phyloP scores from a whole-genome alignment of 2,329 filamentous ascomycete genomes.

The Dothiorella sarmentorum region DNA sequence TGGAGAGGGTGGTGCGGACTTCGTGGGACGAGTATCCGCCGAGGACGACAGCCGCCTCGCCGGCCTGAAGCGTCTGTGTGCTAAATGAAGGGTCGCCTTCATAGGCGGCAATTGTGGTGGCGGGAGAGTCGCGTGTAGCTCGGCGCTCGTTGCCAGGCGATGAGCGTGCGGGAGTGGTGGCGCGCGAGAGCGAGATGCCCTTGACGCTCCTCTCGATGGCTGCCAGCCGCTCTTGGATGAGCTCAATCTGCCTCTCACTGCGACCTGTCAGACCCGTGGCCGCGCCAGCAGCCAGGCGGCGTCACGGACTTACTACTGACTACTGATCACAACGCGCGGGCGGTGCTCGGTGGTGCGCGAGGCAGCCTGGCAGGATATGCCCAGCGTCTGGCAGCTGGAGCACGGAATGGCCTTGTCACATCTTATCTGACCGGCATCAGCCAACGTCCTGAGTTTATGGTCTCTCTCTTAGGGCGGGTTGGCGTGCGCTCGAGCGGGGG shows the following conservation, averaged over 20 bases:
- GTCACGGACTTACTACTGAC: conserved; percentile 3
- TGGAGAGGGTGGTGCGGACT: conserved; percentile 31
- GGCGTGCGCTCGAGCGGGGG: background rate
- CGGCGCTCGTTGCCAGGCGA: background rate
- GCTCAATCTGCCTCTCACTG: conserved; percentile 53
- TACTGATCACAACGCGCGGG: conserved; percentile 4
- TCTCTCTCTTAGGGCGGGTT: background rate
- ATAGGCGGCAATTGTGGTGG: conserved; percentile 36
- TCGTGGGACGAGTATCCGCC: conserved; percentile 29
- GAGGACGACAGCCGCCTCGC: conserved; percentile 37
- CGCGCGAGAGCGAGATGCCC: background rate
- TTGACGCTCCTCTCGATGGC: conserved; percentile 47
- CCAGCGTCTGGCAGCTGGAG: conserved; percentile 4
- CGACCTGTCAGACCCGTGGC: background rate
- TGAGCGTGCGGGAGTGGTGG: background rate
- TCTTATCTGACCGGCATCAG: background rate
- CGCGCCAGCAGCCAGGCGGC: background rate
- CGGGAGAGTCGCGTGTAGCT: conserved; percentile 24
- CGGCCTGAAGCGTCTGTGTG: conserved; percentile 48
- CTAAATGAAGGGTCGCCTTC: conserved; percentile 50
- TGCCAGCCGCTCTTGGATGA: conserved; percentile 49
- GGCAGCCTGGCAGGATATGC: conserved; percentile 8
- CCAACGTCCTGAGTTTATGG: background rate
- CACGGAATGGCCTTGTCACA: conserved; percentile 11
- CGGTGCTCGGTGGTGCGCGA: conserved; percentile 2